Evolutionary conservation across 208 protist genomes (phyloP), one percentile per base, ranked within the genome.

Genomic region (Acanthamoeba triangularis): DNA sequence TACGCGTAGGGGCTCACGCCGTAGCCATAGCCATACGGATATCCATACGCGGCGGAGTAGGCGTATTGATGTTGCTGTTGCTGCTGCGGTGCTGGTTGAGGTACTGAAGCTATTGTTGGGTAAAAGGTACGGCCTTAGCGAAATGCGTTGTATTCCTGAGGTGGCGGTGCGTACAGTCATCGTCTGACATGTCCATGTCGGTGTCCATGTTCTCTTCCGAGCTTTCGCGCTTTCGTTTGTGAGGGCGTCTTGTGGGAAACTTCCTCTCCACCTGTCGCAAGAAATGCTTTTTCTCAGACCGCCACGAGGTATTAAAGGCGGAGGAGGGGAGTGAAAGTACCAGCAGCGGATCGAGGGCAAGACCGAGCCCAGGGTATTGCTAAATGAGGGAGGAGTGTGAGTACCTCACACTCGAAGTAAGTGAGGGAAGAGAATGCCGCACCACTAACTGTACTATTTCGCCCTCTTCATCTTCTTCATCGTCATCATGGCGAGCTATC

Each of bases 381-480:
- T 84, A 56, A 28, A 63, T 8, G 25, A 63, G 56, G 56, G 6
- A 13, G 11, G 14, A n/a, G 56, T 8, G 14, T 63, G 56, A 63
- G 56, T n/a, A 18, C 11, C 23, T 18, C 56, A 4, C 23, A 5
- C 23, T n/a, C 20, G 23, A n/a, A 18, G 6, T 0, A 4, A 74
- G 30, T 0, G 67, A 74, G 30, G 33, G 30, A 74, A 74, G 8
- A 30, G 76, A 44, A 44, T 23, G n/a, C 11, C 33, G 76, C 47
- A 84, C 76, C 33, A 84, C 76, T 20, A 84, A 18, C n/a, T 54
- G 37, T 13, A 84, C 76, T 20, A 54, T 20, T 54, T 84, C 76
- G 20, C 44, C 44, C 14, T 49, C 44, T 11, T 47, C 44, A 10
- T 10, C 44, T 49, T 49, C 7, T 49, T 49, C 44, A 7, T 56